Base-by-base conservation (phyloP, 495 filamentous ascomycete genomes). In the Aspergillus nanangensis region DNA sequence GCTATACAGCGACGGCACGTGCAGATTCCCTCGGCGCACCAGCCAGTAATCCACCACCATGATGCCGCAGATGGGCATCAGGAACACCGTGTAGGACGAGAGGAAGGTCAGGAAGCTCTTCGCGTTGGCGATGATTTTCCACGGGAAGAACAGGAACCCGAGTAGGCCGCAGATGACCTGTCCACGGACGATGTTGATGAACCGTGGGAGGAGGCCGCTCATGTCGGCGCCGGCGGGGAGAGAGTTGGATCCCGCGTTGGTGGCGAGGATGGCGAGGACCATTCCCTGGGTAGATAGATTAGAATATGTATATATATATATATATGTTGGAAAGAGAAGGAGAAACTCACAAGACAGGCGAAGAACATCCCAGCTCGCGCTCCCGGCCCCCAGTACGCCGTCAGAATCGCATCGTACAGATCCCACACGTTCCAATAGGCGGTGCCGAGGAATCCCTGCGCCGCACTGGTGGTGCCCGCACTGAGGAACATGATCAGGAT, bases 181-280 rank as follows among this genome's bases (percentile, higher is more conserved):
- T 9, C 78, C 78, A 8, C 78, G 69, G 18, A 60, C 61, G 51
- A 82, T 80, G 57, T 80, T 78, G 60, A 80, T 61, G 42, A 72
- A 82, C 38, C 69, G 68, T 18, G 78, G 78, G 27, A 67, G 66
- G 1, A 82, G 62, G 22, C 63, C 67, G 15, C 62, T 67, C 22
- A 80, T 53, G 45, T 82, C 79, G 52, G 78, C 77, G 29, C 76
- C 74, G 23, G 63, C 71, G n/a, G 69, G 73, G 33, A 80, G 69
- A 24, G 71, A 66, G 49, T 82, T 82, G 27, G 75, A 74, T 0
- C 72, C 76, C 37, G 78, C 61, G 60, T 81, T 80, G 24, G 60
- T 57, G 14, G 63, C 64, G 25, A 65, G 70, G 13, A 60, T 59
- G 13, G 63, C 55, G 11, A 61, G 69, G 2, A 46, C 50, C 43